A percentile compares a stretch with the other conserved stretches of the same genome.
These are phyloP conservation scores for Ceratobasidium sp. DNA, from an alignment of 1,284 basidiomycete species.

Conservation along the genomic window DNA sequence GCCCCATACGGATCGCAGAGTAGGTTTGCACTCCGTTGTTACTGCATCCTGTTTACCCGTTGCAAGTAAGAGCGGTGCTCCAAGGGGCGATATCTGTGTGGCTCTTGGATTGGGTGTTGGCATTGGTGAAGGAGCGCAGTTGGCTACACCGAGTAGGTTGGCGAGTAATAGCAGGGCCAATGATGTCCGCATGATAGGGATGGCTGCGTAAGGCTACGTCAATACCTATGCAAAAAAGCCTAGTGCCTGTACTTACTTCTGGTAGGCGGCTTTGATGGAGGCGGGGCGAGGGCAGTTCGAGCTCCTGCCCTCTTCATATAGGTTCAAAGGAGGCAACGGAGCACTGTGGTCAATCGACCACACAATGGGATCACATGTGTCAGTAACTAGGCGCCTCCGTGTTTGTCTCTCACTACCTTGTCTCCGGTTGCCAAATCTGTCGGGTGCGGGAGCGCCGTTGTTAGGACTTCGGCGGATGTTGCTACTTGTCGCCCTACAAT, in stretches of 20 bases:
- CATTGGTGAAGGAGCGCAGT: constrained; percentile 2
- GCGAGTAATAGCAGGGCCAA: neutral
- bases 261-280: neutral
- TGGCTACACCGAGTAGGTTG: constrained; percentile 4
- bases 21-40: neutral
- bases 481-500: neutral
- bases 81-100: neutral
- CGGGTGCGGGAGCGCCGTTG: constrained; percentile 4
- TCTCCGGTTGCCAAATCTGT: constrained; percentile 17
- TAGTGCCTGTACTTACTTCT: neutral
- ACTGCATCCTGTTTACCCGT: neutral
- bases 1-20: neutral
- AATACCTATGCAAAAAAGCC: neutral
- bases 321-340: constrained; percentile 4
- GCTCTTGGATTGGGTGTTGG: neutral
- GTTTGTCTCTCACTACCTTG: constrained; percentile 13
- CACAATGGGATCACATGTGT: neutral
- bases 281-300: neutral
- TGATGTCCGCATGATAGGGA: neutral
- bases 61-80: neutral
- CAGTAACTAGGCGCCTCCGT: constrained; percentile 9
- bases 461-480: constrained; percentile 34
- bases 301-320: constrained; percentile 8
- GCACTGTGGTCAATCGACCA: constrained; percentile 7
- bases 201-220: neutral